Percentiles rank a stretch among this genome's conserved stretches.
phyloP scores from a whole-genome alignment of 176 grass and related monocot species.

The Cocos nucifera region DNA sequence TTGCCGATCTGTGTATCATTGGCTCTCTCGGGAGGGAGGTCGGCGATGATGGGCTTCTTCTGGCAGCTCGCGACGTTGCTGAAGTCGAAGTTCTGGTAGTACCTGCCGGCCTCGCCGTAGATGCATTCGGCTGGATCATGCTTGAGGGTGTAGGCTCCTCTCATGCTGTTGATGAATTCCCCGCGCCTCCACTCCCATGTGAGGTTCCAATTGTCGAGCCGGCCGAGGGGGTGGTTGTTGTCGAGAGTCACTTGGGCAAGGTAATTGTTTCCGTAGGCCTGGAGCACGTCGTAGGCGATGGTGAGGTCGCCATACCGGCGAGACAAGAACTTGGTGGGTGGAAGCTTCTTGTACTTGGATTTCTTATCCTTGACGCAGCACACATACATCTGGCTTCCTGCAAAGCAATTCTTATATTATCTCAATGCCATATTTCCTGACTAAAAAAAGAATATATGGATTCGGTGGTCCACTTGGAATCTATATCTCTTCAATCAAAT shows the following conservation, averaged over 20 bases:
- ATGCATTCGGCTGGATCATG: constrained; percentile 57
- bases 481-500: too few species aligned
- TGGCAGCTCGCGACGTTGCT: constrained; percentile 62
- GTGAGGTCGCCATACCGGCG: constrained; percentile 76
- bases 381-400: constrained; percentile 64
- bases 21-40: constrained; percentile 73
- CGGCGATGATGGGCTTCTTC: constrained; percentile 75
- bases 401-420: too few species aligned
- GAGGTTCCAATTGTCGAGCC: constrained; percentile 93
- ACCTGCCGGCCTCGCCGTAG: constrained; percentile 50
- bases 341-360: constrained; percentile 47
- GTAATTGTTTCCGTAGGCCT: constrained; percentile 64
- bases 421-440: too few species aligned
- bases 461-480: too few species aligned
- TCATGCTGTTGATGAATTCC: constrained; percentile 84
- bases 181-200: constrained; percentile 95
- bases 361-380: constrained; percentile 77
- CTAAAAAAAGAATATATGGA: too few species aligned
- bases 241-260: constrained; percentile 72
- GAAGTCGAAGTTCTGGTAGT: constrained; percentile 75
- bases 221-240: constrained; percentile 77
- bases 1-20: constrained; percentile 70
- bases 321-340: constrained; percentile 27
- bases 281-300: constrained; percentile 76
- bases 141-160: constrained; percentile 66